Percentiles rank a stretch among this genome's conserved stretches.
phyloP scores from a whole-genome alignment of 2,329 filamentous ascomycete species.

The Acarospora socialis region DNA sequence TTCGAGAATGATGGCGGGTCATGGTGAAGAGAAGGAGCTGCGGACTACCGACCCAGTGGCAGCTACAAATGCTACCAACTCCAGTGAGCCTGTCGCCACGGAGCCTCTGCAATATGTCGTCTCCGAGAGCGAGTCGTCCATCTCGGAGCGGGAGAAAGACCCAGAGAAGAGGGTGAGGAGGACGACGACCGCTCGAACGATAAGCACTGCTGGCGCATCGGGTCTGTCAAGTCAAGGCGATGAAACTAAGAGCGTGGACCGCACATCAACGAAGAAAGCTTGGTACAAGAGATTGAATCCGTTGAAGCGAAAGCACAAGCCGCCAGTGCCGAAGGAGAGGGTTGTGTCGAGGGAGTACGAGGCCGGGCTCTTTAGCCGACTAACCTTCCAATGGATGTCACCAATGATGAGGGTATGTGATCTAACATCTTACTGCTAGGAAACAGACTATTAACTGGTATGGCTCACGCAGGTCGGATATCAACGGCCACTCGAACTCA shows the following conservation, averaged over 20 bases:
- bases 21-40: constrained; percentile 24
- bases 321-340: constrained; percentile 42
- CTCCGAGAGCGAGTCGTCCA: constrained; percentile 22
- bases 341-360: constrained; percentile 52
- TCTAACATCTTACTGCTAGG: constrained; percentile 4
- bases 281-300: constrained; percentile 31
- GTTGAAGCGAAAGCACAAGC: constrained; percentile 32
- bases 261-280: constrained; percentile 12
- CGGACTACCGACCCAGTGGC: constrained; percentile 23
- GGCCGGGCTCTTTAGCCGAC: constrained; percentile 57
- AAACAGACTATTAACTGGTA: not conserved
- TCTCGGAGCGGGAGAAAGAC: constrained; percentile 21
- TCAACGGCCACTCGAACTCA: constrained; percentile 63
- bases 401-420: constrained; percentile 61
- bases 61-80: constrained; percentile 20
- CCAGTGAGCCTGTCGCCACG: constrained; percentile 27
- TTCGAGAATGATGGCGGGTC: too few relatives aligned
- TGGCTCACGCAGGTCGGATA: constrained; percentile 54
- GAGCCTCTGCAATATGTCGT: constrained; percentile 13
- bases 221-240: constrained; percentile 30
- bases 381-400: constrained; percentile 84
- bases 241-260: constrained; percentile 6
- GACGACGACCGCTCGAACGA: constrained; percentile 22
- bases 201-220: constrained; percentile 14
- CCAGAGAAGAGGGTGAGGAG: constrained; percentile 25